Base-by-base conservation (phyloP, 805 yeast species). In the Wickerhamomyces xylosicus region DNA sequence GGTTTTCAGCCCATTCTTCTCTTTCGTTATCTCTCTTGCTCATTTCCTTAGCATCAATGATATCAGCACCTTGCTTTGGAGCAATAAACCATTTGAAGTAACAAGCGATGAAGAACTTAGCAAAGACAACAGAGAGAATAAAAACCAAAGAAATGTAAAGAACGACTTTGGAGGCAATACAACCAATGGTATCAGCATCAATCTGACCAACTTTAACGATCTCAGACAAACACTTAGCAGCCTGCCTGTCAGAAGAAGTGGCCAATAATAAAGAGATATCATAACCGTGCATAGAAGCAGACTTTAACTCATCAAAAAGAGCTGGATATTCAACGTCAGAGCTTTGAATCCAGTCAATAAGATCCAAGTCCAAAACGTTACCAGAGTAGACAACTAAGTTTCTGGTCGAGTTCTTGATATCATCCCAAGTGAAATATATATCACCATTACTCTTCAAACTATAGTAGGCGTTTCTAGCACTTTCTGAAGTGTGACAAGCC, bases 391-490 rank as follows among this genome's bases (percentile, higher is more conserved):
- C 97, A 22, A 87, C 79, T 53, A 92, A 69, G 47, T 82, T 82
- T 58, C 95, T 71, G 5, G 79, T 59, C 19, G 79, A 61, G 53
- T 79, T 77, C 43, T 63, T 67, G 45, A 90, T 69, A 49, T 84
- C 94, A 40, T 85, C 85, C 98, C 98, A 92, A 5, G 87, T 79
- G 61, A 79, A 92, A 58, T 72, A 87, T 4, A 90, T 80, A 46
- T 83, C 86, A 5, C 90, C 95, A 21, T 69, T 62, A 28, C 70
- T 72, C 19, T 71, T 58, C 49, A 84, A 62, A 33, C 54, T 47
- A 56, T 82, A 84, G 55, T 73, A 90, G 1, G 82, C 69, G 3
- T 71, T 58, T 53, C 97, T 74, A 0, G 95, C 89, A 2, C 53
- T 46, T 7, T 69, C 51, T 4, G 85, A 71, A 1, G 97, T 84